These are phyloP conservation scores for Aspergillus mulundensis DNA, from an alignment of 495 filamentous ascomycete genomes.

Conservation along the genomic window DNA sequence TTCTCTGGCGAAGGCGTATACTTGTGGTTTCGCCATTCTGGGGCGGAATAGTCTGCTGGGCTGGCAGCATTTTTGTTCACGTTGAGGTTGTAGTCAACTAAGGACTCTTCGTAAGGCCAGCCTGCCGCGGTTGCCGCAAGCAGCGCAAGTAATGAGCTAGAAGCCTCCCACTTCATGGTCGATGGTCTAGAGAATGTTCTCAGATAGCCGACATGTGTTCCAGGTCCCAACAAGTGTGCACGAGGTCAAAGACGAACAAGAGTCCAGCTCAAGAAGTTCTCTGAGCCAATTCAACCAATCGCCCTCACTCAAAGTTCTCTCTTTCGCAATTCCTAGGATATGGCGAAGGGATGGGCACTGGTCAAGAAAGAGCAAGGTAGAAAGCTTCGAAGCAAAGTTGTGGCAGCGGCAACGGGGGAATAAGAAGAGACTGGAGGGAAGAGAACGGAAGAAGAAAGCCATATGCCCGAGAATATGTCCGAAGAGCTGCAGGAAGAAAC, in stretches of 20 bases:
- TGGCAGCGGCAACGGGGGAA: slow-evolving; percentile 18
- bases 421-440: slow-evolving; percentile 10
- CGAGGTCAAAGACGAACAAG: not conserved
- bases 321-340: not conserved
- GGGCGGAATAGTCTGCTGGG: slow-evolving; percentile 59
- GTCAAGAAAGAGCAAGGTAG: slow-evolving; percentile 7
- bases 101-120: slow-evolving; percentile 52
- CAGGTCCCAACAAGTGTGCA: slow-evolving; percentile 4
- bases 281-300: slow-evolving; percentile 1
- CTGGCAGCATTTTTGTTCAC: slow-evolving; percentile 53
- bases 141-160: slow-evolving; percentile 25
- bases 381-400: slow-evolving; percentile 7
- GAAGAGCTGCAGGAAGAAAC: slow-evolving; percentile 21
- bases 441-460: slow-evolving; percentile 8
- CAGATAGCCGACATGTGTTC: slow-evolving; percentile 24
- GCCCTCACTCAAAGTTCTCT: slow-evolving; percentile 7
- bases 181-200: slow-evolving; percentile 1
- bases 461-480: slow-evolving; percentile 24
- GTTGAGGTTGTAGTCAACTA: slow-evolving; percentile 60
- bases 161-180: slow-evolving; percentile 35
- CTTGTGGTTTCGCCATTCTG: slow-evolving; percentile 50
- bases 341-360: not conserved
- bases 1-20: slow-evolving; percentile 58
- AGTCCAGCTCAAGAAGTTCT: slow-evolving; percentile 1
- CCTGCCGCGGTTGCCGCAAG: slow-evolving; percentile 27